Evolutionary conservation across 1,139 yeast genomes (phyloP).

Genomic region (Suhomyces yuchorum): DNA sequence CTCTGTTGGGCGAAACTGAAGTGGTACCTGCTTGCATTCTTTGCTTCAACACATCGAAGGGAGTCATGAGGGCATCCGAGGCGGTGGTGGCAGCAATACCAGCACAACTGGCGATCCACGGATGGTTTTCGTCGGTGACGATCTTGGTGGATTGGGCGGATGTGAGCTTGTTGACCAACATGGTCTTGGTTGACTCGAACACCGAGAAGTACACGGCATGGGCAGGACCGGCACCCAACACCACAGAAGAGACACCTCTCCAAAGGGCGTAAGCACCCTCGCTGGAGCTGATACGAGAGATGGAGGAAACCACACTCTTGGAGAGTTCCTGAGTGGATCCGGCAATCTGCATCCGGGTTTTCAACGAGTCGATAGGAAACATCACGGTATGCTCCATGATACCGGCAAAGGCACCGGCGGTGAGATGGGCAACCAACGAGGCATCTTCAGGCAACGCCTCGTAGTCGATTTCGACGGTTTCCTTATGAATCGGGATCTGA

Average conservation of each 20-base stretch:
- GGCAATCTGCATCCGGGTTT: slow-evolving; percentile 92
- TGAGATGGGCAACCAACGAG: slow-evolving; percentile 75
- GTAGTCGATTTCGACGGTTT: slow-evolving; percentile 67
- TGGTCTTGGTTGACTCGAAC: slow-evolving; percentile 80
- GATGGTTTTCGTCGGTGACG: slow-evolving; percentile 70
- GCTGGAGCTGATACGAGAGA: slow-evolving; percentile 75
- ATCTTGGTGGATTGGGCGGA: slow-evolving; percentile 35
- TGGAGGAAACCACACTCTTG: slow-evolving; percentile 54
- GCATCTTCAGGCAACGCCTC: slow-evolving; percentile 92
- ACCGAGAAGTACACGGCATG: slow-evolving; percentile 98
- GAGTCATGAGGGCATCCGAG: slow-evolving; percentile 96
- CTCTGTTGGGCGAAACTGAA: slow-evolving; percentile 15
- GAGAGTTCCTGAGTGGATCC: slow-evolving; percentile 39
- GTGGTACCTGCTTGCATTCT: slow-evolving; percentile 47
- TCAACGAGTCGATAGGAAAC: slow-evolving; percentile 95
- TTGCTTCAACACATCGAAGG: slow-evolving; percentile 94
- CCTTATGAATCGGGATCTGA: slow-evolving; percentile 23
- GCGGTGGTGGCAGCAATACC: slow-evolving; percentile 95
- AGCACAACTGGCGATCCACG: slow-evolving; percentile 79
- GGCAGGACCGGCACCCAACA: slow-evolving; percentile 99
- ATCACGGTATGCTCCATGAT: slow-evolving; percentile 97
- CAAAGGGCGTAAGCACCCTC: slow-evolving; percentile 91
- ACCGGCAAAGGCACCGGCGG: slow-evolving; percentile 97
- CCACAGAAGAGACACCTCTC: slow-evolving; percentile 93
- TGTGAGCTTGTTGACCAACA: slow-evolving; percentile 46